Conservation (phyloP, 2,329 filamentous ascomycete species). For the Penicillium sp. region DNA sequence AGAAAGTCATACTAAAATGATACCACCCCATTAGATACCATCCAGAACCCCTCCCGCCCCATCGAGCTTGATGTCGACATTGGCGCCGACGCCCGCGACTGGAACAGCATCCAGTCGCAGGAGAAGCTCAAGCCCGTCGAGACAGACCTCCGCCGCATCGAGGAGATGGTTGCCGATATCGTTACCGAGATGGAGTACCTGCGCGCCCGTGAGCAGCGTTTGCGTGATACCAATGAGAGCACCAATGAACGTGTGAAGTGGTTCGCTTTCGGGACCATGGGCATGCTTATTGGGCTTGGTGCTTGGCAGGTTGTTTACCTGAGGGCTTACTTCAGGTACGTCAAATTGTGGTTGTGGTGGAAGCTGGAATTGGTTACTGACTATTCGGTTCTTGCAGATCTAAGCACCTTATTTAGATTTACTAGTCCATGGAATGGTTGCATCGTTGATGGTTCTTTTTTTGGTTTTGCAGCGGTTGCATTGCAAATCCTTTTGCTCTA, state of each 20-base stretch:
- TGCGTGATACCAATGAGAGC: conserved; percentile 98
- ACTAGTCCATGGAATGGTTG: conserved; percentile 13
- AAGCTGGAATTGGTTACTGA: not conserved
- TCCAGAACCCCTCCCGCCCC: conserved; percentile 60
- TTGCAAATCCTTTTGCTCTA: conserved; percentile 13
- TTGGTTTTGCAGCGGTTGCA: conserved; percentile 10
- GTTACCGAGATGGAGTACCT: conserved; percentile 97
- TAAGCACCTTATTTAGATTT: conserved; percentile 64
- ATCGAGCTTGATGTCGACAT: conserved; percentile 95
- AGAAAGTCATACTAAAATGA: not conserved
- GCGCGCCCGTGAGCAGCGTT: conserved; percentile 82
- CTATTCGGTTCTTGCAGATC: conserved; percentile 47
- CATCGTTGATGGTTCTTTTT: conserved; percentile 18
- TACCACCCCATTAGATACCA: conserved; percentile 29
- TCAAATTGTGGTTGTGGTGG: conserved; percentile 8
- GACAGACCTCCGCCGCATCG: conserved; percentile 86
- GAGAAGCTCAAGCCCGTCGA: conserved; percentile 98
- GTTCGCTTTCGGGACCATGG: conserved; percentile 94
- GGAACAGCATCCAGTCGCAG: conserved; percentile 90
- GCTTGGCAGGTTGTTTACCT: conserved; percentile 98
- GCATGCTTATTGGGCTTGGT: conserved; percentile 82
- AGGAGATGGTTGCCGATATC: conserved; percentile 85
- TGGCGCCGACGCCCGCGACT: conserved; percentile 95
- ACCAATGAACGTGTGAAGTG: conserved; percentile 98
- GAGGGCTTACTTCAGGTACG: conserved; percentile 87